phyloP scores from a whole-genome alignment of 1,139 yeast genomes.

The Saccharomyces uvarum region DNA sequence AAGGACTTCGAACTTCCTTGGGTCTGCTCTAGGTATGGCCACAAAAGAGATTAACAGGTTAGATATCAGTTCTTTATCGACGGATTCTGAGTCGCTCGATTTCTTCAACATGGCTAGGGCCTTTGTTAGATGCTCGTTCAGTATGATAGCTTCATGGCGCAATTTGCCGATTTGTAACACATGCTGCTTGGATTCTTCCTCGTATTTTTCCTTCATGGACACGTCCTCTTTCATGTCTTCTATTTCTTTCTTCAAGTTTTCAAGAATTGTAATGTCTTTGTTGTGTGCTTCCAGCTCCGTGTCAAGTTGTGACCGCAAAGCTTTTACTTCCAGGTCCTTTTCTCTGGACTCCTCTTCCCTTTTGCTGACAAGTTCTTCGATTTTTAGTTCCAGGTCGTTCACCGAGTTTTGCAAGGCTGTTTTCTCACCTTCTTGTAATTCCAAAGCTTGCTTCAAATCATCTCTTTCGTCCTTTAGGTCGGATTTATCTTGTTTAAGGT shows the following conservation, averaged over 20 bases:
- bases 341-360: slow-evolving; percentile 12
- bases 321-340: slow-evolving; percentile 17
- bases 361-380: slow-evolving; percentile 11
- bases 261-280: slow-evolving; percentile 10
- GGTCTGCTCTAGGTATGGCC: slow-evolving; percentile 83
- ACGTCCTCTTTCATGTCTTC: slow-evolving; percentile 20
- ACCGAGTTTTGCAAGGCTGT: slow-evolving; percentile 21
- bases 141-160: slow-evolving; percentile 89
- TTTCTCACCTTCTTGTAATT: slow-evolving; percentile 18
- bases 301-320: slow-evolving; percentile 21
- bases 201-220: slow-evolving; percentile 32
- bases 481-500: slow-evolving; percentile 24
- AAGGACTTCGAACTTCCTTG: slow-evolving; percentile 87
- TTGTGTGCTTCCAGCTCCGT: slow-evolving; percentile 12
- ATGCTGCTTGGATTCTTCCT: slow-evolving; percentile 58
- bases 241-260: slow-evolving; percentile 12
- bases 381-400: slow-evolving; percentile 20
- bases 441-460: slow-evolving; percentile 15
- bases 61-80: slow-evolving; percentile 82
- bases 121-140: slow-evolving; percentile 89
- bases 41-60: slow-evolving; percentile 79
- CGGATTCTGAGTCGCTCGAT: slow-evolving; percentile 62
- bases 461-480: slow-evolving; percentile 25
- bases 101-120: slow-evolving; percentile 77
- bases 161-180: slow-evolving; percentile 78